Evolutionary conservation across 768 basidiomycete genomes (phyloP).

Genomic region (Leccinum boreale): DNA sequence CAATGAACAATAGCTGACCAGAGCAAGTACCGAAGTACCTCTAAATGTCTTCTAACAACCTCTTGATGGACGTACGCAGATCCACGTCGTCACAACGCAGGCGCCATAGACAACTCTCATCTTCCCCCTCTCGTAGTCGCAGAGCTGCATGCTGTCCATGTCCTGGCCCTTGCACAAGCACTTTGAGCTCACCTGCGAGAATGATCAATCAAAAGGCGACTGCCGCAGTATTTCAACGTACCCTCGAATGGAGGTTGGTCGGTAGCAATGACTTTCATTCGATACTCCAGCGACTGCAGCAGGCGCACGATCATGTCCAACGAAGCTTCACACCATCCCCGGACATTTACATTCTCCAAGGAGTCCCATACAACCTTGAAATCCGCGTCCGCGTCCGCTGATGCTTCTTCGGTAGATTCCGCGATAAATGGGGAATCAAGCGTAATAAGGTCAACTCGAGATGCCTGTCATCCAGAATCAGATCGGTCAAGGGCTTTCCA

Average conservation of each 20-base stretch:
- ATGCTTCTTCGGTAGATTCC: constrained; percentile 34
- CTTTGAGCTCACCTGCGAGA: constrained; percentile 60
- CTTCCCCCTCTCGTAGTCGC: constrained; percentile 60
- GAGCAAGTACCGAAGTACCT: not conserved
- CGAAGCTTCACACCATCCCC: constrained; percentile 69
- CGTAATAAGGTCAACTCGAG: constrained; percentile 58
- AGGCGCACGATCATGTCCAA: constrained; percentile 52
- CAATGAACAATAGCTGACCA: too few species aligned
- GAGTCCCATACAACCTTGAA: constrained; percentile 61
- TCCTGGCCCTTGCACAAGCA: constrained; percentile 39
- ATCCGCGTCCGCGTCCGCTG: constrained; percentile 27
- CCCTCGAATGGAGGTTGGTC: constrained; percentile 63
- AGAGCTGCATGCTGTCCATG: constrained; percentile 36
- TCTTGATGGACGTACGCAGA: constrained; percentile 45
- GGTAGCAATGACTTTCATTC: constrained; percentile 49
- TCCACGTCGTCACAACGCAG: constrained; percentile 50
- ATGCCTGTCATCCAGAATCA: constrained; percentile 29
- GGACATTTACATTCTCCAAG: constrained; percentile 40
- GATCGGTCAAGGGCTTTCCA: not conserved
- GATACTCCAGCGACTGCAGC: constrained; percentile 47
- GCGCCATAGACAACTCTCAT: constrained; percentile 72
- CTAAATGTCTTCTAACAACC: constrained; percentile 32
- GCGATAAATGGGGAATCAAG: constrained; percentile 69
- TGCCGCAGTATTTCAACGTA: constrained; percentile 22
- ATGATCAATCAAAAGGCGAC: not conserved